Base-by-base conservation (phyloP, 179 eudicot genomes). In the Silene coronaria region DNA sequence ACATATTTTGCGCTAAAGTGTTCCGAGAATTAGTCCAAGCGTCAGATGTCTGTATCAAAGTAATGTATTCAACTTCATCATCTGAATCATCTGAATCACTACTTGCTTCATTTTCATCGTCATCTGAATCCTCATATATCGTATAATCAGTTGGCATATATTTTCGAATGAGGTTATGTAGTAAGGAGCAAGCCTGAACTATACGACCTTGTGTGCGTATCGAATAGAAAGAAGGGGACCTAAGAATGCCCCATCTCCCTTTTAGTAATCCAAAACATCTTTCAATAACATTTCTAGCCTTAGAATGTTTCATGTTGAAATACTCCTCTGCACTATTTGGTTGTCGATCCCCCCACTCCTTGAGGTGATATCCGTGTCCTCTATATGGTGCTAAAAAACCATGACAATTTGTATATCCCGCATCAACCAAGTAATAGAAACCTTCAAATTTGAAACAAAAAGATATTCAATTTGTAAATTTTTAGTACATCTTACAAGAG, bases 331-430 rank as follows among this genome's bases (percentile, higher is more conserved):
- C 67, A 12, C 67, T 62, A 12, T 5, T 4, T 24, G 34, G 67
- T 62, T 6, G 45, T 68, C 23, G 28, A 34, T 32, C n/a, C 19
- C 17, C 5, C 53, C 23, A 42, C 51, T 67, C 51, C 14, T 32
- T 68, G 3, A 42, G 30, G 26, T 68, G 53, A 38, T 68, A 68
- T 38, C 30, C 8, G 27, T 68, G 57, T 0, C 30, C 57, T 68
- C 55, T 68, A 38, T 68, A 68, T 7, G 55, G 72, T 3, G 72
- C 72, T 68, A 68, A 42, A 42, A 68, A 42, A 13, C 72, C 72
- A 2, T 68, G 8, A 34, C 30, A 68, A 11, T 68, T 68, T 22
- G 57, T 68, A 9, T 62, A 62, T 21, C 67, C 67, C 23, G 57
- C 57, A 42, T 68, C 55, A 36, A 36, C 71, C 71, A 67, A 67